Evolutionary conservation across 2,329 filamentous ascomycete genomes (phyloP).

Genomic region (Aspergillus sp.): DNA sequence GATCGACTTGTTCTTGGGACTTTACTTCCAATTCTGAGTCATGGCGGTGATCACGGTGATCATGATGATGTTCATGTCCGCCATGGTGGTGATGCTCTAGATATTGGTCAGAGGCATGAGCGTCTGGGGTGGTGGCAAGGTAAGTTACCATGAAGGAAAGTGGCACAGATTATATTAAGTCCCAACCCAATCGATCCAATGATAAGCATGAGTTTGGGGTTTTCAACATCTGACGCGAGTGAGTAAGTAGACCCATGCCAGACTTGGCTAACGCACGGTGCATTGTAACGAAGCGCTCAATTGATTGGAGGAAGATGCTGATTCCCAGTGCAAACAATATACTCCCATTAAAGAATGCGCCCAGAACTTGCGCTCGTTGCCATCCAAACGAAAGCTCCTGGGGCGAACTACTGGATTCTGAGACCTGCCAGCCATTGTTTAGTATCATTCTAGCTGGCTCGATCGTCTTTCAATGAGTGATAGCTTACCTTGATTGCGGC

Average conservation of each 20-base stretch:
- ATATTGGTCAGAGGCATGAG: background rate
- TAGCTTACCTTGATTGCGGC: constrained; percentile 59
- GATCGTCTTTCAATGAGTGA: background rate
- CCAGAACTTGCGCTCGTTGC: constrained; percentile 70
- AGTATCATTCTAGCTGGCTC: background rate
- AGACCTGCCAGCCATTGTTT: constrained; percentile 44
- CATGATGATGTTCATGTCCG: constrained; percentile 22
- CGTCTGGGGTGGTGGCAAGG: background rate
- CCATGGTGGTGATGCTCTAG: constrained; percentile 8
- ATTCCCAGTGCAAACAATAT: constrained; percentile 71
- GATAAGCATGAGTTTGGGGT: constrained; percentile 67
- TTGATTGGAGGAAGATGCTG: constrained; percentile 70
- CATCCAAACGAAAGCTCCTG: constrained; percentile 69
- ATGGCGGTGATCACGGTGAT: constrained; percentile 3
- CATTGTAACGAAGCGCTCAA: constrained; percentile 56
- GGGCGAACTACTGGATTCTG: constrained; percentile 58
- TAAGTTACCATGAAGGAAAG: constrained; percentile 62
- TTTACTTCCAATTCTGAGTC: background rate
- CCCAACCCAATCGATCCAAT: constrained; percentile 67
- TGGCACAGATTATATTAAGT: constrained; percentile 66
- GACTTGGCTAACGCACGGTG: constrained; percentile 23
- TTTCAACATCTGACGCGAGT: constrained; percentile 56
- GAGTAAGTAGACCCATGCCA: background rate
- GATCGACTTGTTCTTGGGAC: background rate
- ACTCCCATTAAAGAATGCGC: constrained; percentile 78